These are phyloP conservation scores for Penicillium sp. DNA, from an alignment of 2,329 filamentous ascomycete genomes.

Conservation along the genomic window DNA sequence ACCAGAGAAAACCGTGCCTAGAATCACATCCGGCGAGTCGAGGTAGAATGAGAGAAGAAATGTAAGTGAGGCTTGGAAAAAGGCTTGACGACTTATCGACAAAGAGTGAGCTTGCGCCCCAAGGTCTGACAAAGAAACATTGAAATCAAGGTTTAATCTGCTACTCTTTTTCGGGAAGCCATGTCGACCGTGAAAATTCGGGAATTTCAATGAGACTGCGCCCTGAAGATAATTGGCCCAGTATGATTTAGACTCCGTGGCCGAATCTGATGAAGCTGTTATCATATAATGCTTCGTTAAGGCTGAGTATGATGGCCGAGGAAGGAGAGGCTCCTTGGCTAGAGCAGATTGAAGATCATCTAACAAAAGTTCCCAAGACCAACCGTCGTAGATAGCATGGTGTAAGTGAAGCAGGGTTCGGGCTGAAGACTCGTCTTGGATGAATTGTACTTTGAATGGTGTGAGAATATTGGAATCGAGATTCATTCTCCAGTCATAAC, in stretches of 20 bases:
- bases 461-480: constrained; percentile 43
- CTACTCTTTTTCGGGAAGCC: constrained; percentile 25
- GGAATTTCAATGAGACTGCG: constrained; percentile 53
- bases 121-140: constrained; percentile 32
- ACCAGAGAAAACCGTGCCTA: constrained; percentile 80
- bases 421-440: constrained; percentile 17
- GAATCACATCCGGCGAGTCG: constrained; percentile 62
- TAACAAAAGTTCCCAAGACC: constrained; percentile 75
- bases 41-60: constrained; percentile 63
- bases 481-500: constrained; percentile 37
- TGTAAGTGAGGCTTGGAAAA: constrained; percentile 70
- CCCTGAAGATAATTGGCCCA: constrained; percentile 66
- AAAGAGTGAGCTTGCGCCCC: constrained; percentile 36
- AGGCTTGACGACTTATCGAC: constrained; percentile 60
- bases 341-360: constrained; percentile 60
- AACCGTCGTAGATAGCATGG: constrained; percentile 88
- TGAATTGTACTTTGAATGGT: constrained; percentile 62
- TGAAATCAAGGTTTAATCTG: constrained; percentile 26
- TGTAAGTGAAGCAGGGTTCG: constrained; percentile 59
- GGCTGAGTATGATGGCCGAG: constrained; percentile 57
- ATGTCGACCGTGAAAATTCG: constrained; percentile 52
- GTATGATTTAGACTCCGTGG: constrained; percentile 52
- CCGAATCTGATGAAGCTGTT: constrained; percentile 26
- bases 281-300: constrained; percentile 52
- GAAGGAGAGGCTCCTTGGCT: constrained; percentile 21